Evolutionary conservation across 495 filamentous ascomycete genomes (phyloP).

Genomic region (Xylaria venustula): DNA sequence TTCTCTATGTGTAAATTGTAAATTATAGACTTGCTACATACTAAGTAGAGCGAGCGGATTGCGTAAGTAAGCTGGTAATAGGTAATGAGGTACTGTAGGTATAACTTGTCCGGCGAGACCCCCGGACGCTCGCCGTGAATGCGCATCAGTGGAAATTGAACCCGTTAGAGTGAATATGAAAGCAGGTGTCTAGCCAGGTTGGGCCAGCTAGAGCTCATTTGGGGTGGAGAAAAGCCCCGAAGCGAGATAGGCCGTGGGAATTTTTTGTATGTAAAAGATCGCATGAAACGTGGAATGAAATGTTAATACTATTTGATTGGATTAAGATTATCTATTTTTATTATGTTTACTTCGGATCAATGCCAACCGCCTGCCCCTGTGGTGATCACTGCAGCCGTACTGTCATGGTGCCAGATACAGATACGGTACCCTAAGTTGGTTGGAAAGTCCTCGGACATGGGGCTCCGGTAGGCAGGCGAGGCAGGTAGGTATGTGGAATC

Average conservation of each 20-base stretch:
- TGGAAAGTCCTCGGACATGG: not conserved
- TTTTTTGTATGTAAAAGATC: not conserved
- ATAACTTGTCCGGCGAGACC: not conserved
- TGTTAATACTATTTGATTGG: conserved; percentile 10
- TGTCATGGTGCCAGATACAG: no score
- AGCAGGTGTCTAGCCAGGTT: not conserved
- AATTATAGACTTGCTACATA: no score
- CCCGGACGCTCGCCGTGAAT: not conserved
- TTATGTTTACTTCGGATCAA: conserved; percentile 1
- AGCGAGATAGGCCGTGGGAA: conserved; percentile 8
- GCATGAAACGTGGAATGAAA: conserved; percentile 10
- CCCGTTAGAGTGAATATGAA: not conserved
- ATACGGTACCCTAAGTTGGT: no score
- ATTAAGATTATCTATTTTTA: conserved; percentile 15
- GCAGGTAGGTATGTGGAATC: no score
- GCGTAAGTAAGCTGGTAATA: no score
- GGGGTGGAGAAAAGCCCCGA: not conserved
- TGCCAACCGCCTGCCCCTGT: not conserved
- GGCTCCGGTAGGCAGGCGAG: conserved; percentile 1
- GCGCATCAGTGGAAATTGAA: not conserved
- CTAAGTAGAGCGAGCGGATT: no score
- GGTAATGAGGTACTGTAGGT: no score
- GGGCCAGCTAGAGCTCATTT: not conserved
- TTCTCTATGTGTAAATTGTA: no score
- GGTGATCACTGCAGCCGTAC: conserved; percentile 14